Percentiles rank a stretch among this genome's conserved stretches.
Evolutionary conservation across 352 stramenopile genomes (phyloP).

Genomic region (Globisporangium barbulae): DNA sequence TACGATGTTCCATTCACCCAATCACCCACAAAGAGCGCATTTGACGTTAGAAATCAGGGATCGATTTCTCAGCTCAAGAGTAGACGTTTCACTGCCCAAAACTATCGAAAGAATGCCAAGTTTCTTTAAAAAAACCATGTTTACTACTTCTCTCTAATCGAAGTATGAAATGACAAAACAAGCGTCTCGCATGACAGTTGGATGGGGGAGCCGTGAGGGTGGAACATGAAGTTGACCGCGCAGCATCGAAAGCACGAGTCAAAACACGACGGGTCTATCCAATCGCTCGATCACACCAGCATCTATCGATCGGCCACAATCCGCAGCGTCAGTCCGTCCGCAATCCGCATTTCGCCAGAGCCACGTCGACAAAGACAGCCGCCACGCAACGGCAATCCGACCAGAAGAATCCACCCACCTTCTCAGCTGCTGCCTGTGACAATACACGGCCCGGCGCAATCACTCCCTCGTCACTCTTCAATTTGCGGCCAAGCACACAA

Average conservation of each 20-base stretch:
- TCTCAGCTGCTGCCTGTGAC: neutral
- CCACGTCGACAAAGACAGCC: constrained; percentile 4
- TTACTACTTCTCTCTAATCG: neutral
- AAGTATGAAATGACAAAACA: neutral
- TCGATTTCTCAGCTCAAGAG: too few relatives aligned
- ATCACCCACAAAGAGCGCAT: too few relatives aligned
- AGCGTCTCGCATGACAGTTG: neutral
- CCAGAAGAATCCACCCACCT: neutral
- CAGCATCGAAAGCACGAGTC: constrained; percentile 9
- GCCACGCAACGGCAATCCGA: neutral
- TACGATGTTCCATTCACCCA: too few relatives aligned
- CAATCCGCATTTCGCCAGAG: neutral
- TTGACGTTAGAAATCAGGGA: too few relatives aligned
- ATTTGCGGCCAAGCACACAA: neutral
- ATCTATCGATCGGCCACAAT: neutral
- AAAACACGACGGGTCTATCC: neutral
- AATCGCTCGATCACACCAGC: neutral
- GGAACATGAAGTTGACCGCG: constrained; percentile 12
- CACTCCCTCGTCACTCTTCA: neutral
- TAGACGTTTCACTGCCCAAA: too few relatives aligned
- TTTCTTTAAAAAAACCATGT: neutral
- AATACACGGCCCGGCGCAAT: too few relatives aligned
- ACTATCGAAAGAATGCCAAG: too few relatives aligned
- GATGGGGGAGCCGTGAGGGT: constrained; percentile 1
- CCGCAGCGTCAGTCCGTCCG: neutral